Percentiles rank a stretch among this genome's conserved stretches.
Evolutionary conservation across 768 basidiomycete species (phyloP).

Genomic region (Tulasnella sp.): DNA sequence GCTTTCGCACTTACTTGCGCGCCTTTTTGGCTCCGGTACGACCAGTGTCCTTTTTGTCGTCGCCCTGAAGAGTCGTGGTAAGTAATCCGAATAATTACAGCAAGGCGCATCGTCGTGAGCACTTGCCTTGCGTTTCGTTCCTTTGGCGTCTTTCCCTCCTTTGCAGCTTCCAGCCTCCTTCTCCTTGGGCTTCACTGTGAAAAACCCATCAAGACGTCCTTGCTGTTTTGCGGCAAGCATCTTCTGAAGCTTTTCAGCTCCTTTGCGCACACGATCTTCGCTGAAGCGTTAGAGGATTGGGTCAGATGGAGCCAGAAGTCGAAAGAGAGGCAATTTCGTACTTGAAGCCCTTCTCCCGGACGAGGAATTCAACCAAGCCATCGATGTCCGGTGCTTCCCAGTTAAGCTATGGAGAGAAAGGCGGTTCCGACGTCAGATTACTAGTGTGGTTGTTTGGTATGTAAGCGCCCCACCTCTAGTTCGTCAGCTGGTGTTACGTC

Average conservation of each 20-base stretch:
- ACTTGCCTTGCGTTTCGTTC: slow-evolving; percentile 53
- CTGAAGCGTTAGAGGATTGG: slow-evolving; percentile 44
- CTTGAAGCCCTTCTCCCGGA: slow-evolving; percentile 97
- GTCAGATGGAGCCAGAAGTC: slow-evolving; percentile 7
- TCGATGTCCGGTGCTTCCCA: slow-evolving; percentile 94
- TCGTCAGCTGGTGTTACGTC: slow-evolving; percentile 84
- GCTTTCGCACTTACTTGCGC: background rate
- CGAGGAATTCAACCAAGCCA: slow-evolving; percentile 89
- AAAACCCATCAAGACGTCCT: slow-evolving; percentile 94
- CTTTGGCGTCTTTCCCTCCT: slow-evolving; percentile 37
- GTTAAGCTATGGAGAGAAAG: slow-evolving; percentile 58
- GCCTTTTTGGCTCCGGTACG: background rate
- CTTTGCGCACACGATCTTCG: slow-evolving; percentile 94
- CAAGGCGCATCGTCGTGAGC: background rate
- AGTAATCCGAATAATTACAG: background rate
- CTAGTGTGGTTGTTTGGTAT: slow-evolving; percentile 8
- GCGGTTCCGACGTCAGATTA: background rate
- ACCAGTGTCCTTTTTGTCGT: background rate
- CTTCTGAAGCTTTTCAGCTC: slow-evolving; percentile 88
- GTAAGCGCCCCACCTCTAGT: slow-evolving; percentile 58
- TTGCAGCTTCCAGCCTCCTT: slow-evolving; percentile 37
- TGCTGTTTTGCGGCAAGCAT: slow-evolving; percentile 89
- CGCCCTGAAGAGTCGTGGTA: background rate
- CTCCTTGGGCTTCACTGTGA: slow-evolving; percentile 62
- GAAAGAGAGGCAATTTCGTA: slow-evolving; percentile 42